phyloP scores from a whole-genome alignment of 2,329 filamentous ascomycete genomes.

The Cladosporium sp. region DNA sequence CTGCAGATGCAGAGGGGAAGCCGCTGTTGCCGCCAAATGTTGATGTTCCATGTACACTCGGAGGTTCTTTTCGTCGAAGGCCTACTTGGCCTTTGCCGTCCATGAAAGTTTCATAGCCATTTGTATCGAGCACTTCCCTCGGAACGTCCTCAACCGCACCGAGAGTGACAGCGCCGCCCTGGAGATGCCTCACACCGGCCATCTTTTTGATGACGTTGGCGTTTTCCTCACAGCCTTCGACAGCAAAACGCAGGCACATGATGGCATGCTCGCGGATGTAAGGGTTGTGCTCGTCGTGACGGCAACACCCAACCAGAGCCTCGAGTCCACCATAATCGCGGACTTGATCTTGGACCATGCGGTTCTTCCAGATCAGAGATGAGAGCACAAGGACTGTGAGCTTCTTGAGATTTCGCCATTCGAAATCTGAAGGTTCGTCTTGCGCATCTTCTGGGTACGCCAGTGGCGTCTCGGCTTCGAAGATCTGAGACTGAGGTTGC shows the following conservation, averaged over 20 bases:
- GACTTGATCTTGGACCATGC: slow-evolving; percentile 82
- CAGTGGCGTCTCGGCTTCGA: slow-evolving; percentile 40
- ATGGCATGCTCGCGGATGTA: slow-evolving; percentile 91
- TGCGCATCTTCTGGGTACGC: slow-evolving; percentile 45
- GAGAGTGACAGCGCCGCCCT: slow-evolving; percentile 9
- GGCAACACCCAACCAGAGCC: slow-evolving; percentile 81
- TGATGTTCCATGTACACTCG: background rate
- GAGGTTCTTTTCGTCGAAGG: slow-evolving; percentile 38
- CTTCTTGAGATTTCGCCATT: slow-evolving; percentile 84
- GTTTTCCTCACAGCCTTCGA: slow-evolving; percentile 67
- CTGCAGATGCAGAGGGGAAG: slow-evolving; percentile 10
- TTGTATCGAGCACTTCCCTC: slow-evolving; percentile 45
- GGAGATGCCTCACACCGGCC: slow-evolving; percentile 20
- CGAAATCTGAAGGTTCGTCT: slow-evolving; percentile 62
- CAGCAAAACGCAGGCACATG: slow-evolving; percentile 73
- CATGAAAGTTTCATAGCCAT: slow-evolving; percentile 49
- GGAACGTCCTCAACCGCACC: slow-evolving; percentile 32
- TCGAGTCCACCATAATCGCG: slow-evolving; percentile 81
- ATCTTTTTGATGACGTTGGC: slow-evolving; percentile 67
- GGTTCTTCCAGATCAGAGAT: slow-evolving; percentile 81
- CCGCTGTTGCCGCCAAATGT: background rate
- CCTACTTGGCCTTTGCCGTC: slow-evolving; percentile 47
- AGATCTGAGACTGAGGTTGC: slow-evolving; percentile 21
- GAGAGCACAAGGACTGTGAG: slow-evolving; percentile 88
- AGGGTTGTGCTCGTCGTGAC: slow-evolving; percentile 88